phyloP scores from a whole-genome alignment of 192 early-diverging fungal species.

The Linnemannia elongata region DNA sequence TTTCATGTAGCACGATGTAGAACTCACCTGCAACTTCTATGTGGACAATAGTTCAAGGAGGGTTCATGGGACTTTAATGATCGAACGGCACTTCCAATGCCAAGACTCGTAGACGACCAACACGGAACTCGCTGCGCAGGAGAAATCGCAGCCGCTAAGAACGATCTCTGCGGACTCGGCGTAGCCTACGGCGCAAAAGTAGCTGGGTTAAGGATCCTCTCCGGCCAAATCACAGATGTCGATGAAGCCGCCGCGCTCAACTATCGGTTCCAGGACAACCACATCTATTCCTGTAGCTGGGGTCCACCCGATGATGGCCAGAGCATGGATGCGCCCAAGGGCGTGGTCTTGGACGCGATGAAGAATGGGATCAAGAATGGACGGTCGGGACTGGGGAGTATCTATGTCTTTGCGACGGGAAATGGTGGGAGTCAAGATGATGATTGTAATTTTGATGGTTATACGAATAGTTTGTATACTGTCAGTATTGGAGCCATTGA shows the following conservation, averaged over 20 bases:
- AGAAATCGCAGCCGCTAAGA: constrained; percentile 92
- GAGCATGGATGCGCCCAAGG: constrained; percentile 87
- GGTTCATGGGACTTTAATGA: constrained; percentile 98
- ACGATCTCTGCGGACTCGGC: constrained; percentile 94
- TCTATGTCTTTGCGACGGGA: constrained; percentile 95
- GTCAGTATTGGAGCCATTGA: constrained; percentile 94
- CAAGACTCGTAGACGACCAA: constrained; percentile 82
- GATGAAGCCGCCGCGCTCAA: constrained; percentile 94
- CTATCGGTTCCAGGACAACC: constrained; percentile 88
- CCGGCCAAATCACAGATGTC: constrained; percentile 87
- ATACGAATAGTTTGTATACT: constrained; percentile 96
- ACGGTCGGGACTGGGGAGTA: constrained; percentile 83
- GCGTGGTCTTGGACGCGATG: constrained; percentile 87
- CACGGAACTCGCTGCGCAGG: constrained; percentile 99
- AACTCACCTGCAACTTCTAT: neutral
- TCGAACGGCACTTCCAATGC: constrained; percentile 79
- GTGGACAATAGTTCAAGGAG: constrained; percentile 69
- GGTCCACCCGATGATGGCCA: constrained; percentile 92
- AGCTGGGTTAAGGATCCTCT: constrained; percentile 90
- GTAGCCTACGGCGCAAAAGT: constrained; percentile 91
- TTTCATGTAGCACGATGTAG: neutral
- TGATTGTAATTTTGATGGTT: constrained; percentile 97
- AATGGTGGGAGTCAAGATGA: constrained; percentile 86
- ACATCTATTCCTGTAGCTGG: constrained; percentile 98
- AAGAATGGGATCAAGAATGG: constrained; percentile 91